These are phyloP conservation scores for Aciculosporium take DNA, from an alignment of 2,329 filamentous ascomycete genomes.

Conservation along the genomic window DNA sequence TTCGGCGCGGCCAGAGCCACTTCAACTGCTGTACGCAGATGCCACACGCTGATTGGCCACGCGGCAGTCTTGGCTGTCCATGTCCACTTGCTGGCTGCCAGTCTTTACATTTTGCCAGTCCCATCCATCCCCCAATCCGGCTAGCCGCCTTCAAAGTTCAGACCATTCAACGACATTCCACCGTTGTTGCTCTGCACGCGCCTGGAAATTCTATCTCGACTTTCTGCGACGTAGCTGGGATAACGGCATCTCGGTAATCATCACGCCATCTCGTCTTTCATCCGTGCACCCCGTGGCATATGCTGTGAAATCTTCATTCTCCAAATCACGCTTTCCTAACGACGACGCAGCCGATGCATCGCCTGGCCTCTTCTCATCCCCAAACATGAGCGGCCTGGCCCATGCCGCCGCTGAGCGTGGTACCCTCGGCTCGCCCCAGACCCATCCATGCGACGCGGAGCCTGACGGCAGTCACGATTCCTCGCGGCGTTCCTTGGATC, in stretches of 20 bases:
- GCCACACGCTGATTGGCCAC: too few relatives aligned
- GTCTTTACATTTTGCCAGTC: too few relatives aligned
- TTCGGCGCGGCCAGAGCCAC: too few relatives aligned
- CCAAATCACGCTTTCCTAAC: background rate
- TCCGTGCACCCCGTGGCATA: background rate
- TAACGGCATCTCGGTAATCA: background rate
- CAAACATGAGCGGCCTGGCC: slow-evolving; percentile 8
- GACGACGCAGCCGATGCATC: slow-evolving; percentile 3
- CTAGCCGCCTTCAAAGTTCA: too few relatives aligned
- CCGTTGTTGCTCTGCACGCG: background rate
- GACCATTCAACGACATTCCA: too few relatives aligned
- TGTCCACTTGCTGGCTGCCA: too few relatives aligned
- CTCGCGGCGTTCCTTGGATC: slow-evolving; percentile 25
- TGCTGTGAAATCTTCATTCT: background rate
- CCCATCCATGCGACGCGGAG: background rate
- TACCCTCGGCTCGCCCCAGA: slow-evolving; percentile 2
- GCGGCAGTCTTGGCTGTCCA: too few relatives aligned
- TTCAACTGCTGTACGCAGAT: too few relatives aligned
- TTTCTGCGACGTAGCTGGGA: background rate
- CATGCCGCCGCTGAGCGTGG: slow-evolving; percentile 5
- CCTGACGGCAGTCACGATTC: slow-evolving; percentile 5
- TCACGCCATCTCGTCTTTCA: background rate
- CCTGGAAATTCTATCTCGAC: background rate
- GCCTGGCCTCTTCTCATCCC: background rate
- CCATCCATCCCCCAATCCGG: too few relatives aligned